phyloP scores from a whole-genome alignment of 768 basidiomycete genomes.

The Trametes gibbosa region DNA sequence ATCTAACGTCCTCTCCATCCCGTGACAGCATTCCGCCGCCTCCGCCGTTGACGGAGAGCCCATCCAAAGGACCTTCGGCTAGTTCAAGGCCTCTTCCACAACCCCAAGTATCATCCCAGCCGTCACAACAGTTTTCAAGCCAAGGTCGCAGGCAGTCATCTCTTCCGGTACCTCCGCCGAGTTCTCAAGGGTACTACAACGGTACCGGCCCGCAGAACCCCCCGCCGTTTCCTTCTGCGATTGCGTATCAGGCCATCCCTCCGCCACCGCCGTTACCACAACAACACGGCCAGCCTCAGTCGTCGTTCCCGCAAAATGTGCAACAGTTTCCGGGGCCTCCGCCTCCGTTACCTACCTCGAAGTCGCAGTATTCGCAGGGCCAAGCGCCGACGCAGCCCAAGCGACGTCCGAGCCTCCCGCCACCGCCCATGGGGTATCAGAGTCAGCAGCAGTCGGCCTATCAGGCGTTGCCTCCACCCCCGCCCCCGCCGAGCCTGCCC shows the following conservation, averaged over 20 bases:
- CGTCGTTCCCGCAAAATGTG: conserved; percentile 17
- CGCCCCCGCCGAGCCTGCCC: conserved; percentile 23
- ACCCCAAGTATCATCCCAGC: conserved; percentile 14
- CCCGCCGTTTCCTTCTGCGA: conserved; percentile 8
- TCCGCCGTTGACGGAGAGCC: conserved; percentile 33
- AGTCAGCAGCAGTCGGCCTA: conserved; percentile 22
- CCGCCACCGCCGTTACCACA: conserved; percentile 22
- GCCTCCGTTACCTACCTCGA: conserved; percentile 27
- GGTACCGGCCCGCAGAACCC: conserved; percentile 17
- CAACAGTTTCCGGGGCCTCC: conserved; percentile 22
- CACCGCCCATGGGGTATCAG: conserved; percentile 33
- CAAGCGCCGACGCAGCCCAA: conserved; percentile 20
- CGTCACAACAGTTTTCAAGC: conserved; percentile 5
- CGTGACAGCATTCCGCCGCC: conserved; percentile 34
- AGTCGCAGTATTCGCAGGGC: conserved; percentile 9
- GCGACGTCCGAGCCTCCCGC: conserved; percentile 46
- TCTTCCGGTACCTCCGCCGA: conserved; percentile 21
- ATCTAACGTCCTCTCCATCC: conserved; percentile 27
- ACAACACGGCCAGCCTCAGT: conserved; percentile 16
- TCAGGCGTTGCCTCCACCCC: conserved; percentile 24
- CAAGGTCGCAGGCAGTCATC: conserved; percentile 21
- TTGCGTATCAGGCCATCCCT: conserved; percentile 18
- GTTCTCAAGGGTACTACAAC: conserved; percentile 11
- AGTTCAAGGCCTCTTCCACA: conserved; percentile 25
- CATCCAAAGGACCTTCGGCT: conserved; percentile 26